Evolutionary conservation across 495 filamentous ascomycete genomes (phyloP), one percentile per base, ranked within the genome.

Genomic region (Chaetomium tenue): DNA sequence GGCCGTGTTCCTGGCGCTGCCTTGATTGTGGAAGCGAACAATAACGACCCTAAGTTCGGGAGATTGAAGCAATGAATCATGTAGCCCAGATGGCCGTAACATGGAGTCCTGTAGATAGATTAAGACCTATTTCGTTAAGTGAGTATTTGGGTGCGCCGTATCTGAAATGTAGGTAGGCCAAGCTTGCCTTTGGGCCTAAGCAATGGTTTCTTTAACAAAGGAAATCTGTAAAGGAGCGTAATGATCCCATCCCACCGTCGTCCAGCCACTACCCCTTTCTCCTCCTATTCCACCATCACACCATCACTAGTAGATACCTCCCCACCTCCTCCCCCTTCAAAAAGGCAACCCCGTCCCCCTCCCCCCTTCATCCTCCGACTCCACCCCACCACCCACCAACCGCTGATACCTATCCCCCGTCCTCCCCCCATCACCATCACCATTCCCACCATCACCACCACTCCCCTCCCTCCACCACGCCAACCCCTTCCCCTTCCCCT

Each of bases 1-100:
- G 74, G 67, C 76, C 11, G 59, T 81, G 51, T 79, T 78, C 47
- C 20, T 69, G 42, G 40, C n/a, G 6, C 37, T 71, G 37, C 69
- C 69, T 9, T 71, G 44, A 66, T 5, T 30, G 28, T 30, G 28
- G 2, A 30, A 30, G 28, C n/a, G n/a, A n/a, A n/a, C n/a, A n/a
- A n/a, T n/a, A n/a, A n/a, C n/a, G n/a, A n/a, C n/a, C n/a, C n/a
- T n/a, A n/a, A n/a, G n/a, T n/a, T n/a, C n/a, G n/a, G n/a, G n/a
- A n/a, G n/a, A n/a, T n/a, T n/a, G n/a, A n/a, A n/a, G n/a, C n/a
- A n/a, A n/a, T n/a, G n/a, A n/a, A n/a, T n/a, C n/a, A n/a, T n/a
- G n/a, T n/a, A n/a, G n/a, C n/a, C n/a, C n/a, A n/a, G n/a, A n/a
- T n/a, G n/a, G n/a, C n/a, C n/a, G n/a, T n/a, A n/a, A n/a, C n/a